phyloP scores from a whole-genome alignment of 2,329 filamentous ascomycete genomes.

The Colletotrichum sp. region DNA sequence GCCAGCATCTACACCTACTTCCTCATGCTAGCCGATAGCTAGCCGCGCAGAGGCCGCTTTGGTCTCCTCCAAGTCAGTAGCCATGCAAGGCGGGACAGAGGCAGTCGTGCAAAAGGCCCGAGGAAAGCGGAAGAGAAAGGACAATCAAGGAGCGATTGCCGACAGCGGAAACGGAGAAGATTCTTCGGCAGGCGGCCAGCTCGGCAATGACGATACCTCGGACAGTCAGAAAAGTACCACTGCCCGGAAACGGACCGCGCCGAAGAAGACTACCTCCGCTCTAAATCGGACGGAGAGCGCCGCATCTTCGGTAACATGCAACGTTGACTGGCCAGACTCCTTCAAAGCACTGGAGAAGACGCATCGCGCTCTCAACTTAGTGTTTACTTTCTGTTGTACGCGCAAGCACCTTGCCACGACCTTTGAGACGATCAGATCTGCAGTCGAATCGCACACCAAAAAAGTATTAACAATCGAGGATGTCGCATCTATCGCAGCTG shows the following conservation, averaged over 20 bases:
- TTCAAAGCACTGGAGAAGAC: conserved; percentile 78
- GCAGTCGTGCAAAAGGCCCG: background rate
- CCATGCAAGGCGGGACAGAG: background rate
- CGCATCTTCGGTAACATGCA: conserved; percentile 30
- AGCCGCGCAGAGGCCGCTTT: background rate
- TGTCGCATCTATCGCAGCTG: conserved; percentile 79
- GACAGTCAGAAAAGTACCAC: background rate
- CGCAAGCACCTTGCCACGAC: conserved; percentile 92
- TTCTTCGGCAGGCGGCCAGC: background rate
- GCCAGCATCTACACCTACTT: background rate
- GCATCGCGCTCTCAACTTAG: conserved; percentile 86
- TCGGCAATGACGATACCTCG: background rate
- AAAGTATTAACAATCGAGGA: conserved; percentile 75
- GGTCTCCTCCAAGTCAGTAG: background rate
- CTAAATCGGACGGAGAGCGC: conserved; percentile 11
- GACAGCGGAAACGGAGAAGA: background rate
- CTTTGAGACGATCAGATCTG: conserved; percentile 83
- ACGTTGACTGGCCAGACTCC: conserved; percentile 71
- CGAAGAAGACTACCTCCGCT: conserved; percentile 21
- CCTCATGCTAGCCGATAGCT: background rate
- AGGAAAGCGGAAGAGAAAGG: conserved; percentile 18
- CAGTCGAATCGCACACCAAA: conserved; percentile 85
- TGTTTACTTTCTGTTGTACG: conserved; percentile 94
- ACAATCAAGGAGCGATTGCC: background rate
- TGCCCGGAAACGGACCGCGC: background rate